A percentile compares a stretch with the other conserved stretches of the same genome.
phyloP scores from a whole-genome alignment of 306 rosid genomes.

The Vigna hirtella region DNA sequence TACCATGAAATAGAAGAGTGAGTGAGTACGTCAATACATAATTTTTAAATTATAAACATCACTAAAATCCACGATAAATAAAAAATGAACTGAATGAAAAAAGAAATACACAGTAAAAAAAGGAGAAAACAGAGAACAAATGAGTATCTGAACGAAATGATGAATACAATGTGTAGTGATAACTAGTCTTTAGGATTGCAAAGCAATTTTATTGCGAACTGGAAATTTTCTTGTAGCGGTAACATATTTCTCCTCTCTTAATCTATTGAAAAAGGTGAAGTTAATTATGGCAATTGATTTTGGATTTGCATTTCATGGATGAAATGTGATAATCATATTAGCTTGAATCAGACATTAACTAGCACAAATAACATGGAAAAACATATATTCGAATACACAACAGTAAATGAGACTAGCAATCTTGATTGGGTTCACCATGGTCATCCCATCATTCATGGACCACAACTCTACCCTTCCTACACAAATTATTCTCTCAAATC shows the following conservation, averaged over 20 bases:
- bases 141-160: constrained; percentile 25
- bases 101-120: background rate
- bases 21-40: no score
- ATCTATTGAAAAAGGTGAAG: background rate
- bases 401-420: no score
- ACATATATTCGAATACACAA: no score
- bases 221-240: constrained; percentile 40
- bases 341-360: no score
- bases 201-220: constrained; percentile 19
- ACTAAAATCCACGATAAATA: background rate
- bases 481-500: no score
- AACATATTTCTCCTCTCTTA: constrained; percentile 7
- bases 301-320: background rate
- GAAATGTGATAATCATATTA: no score
- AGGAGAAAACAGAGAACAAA: constrained; percentile 17
- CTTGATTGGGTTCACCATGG: no score
- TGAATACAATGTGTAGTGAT: constrained; percentile 13
- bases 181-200: constrained; percentile 32
- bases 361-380: no score
- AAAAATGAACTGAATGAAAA: background rate
- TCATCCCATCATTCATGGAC: no score
- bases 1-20: constrained; percentile 1
- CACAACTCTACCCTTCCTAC: no score
- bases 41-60: constrained; percentile 16
- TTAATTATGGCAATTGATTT: background rate